Conservation (phyloP, 345 rosid genomes). For the Chamaenerion angustifolium region DNA sequence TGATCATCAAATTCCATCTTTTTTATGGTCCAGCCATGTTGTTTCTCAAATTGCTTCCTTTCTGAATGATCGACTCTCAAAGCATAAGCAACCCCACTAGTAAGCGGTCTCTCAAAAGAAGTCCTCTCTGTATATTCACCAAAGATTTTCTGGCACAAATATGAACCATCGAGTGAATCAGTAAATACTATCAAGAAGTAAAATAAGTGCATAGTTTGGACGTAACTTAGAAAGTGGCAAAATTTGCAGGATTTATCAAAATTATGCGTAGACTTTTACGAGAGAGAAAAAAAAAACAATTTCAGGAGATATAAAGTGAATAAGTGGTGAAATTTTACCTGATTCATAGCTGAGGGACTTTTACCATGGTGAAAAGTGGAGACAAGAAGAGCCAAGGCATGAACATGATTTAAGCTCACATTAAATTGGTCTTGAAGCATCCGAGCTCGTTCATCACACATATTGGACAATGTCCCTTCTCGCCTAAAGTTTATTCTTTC, state of each 20-base stretch:
- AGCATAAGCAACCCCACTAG: constrained; percentile 98
- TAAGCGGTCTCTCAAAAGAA: constrained; percentile 91
- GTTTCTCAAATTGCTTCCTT: constrained; percentile 74
- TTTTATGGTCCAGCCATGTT: constrained; percentile 68
- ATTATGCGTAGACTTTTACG: no score
- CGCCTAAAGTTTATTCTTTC: constrained; percentile 23
- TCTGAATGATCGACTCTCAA: constrained; percentile 72
- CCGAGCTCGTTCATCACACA: constrained; percentile 95
- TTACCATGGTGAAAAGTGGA: constrained; percentile 96
- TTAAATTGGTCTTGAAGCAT: constrained; percentile 99
- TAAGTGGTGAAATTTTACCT: constrained; percentile 34
- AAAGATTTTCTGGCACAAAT: constrained; percentile 58
- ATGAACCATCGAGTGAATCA: background rate
- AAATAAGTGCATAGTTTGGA: no score
- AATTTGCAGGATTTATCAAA: no score
- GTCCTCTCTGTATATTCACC: constrained; percentile 90
- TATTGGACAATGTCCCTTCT: constrained; percentile 58
- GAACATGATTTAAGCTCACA: constrained; percentile 94
- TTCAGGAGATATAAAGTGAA: background rate
- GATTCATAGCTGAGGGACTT: constrained; percentile 83
- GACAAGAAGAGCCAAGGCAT: constrained; percentile 89
- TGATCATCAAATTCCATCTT: constrained; percentile 91
- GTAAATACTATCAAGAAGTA: no score
- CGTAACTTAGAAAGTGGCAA: no score
- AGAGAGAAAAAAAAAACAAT: no score